Evolutionary conservation across 2,329 filamentous ascomycete genomes (phyloP), one percentile per base, ranked within the genome.

Genomic region (Coniochaeta sp.): DNA sequence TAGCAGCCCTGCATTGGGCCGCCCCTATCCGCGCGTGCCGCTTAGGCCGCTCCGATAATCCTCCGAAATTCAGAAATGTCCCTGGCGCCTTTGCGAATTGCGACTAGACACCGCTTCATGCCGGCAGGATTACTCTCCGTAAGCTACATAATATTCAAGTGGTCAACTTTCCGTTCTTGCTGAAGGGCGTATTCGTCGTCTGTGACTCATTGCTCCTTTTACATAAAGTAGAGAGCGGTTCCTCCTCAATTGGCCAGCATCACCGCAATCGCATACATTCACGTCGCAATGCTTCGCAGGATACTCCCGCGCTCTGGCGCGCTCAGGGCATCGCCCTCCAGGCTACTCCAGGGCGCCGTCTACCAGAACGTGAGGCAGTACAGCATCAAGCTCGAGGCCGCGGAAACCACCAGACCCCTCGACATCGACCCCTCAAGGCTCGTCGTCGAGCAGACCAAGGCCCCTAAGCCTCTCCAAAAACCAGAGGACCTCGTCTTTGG

Each of bases 401-500:
- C 76, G 2, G 76, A 77, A 1, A 59, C 67, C 16, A 60, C 76
- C 10, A 78, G 81, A 65, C 79, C 84, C 28, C 77, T 81, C 51
- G 83, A 81, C 52, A 80, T 97, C 58, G 89, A 97, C 68, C 73
- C 86, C n/a, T 79, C 83, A 33, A 86, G 86, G 70, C 81, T 97
- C 54, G 75, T 77, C 48, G 77, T 96, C 63, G 84, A 83, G 53
- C 83, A 85, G 71, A 95, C 89, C 1, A 79, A 76, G 7, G 82
- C 78, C 3, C 94, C 92, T 10, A 94, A 92, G 71, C 67, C 79
- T 27, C 75, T 92, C 51, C 76, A 79, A 56, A 85, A 91, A 51
- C 82, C 87, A 13, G 81, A 92, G 65, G 84, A 95, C 57, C 83
- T 99, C 51, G 77, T 97, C 57, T 99, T 99, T 69, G 94, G 94